Evolutionary conservation across 257 asterid species (phyloP).

Genomic region (Handroanthus guayacan): DNA sequence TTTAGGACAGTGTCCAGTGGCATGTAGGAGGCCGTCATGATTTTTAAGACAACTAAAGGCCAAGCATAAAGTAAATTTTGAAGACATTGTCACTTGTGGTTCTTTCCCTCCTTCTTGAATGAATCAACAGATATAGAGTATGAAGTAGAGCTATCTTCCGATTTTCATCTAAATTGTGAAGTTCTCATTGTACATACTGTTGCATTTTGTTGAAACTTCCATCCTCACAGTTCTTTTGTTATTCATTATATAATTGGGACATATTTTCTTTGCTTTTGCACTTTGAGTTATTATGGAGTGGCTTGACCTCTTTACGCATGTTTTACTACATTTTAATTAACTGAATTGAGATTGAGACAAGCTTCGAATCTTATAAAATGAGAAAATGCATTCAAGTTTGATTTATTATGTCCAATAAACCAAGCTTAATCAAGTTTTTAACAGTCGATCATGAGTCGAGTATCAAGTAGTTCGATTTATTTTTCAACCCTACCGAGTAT

Average conservation of each 20-base stretch:
- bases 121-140: neutral
- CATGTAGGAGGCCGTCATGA: no score
- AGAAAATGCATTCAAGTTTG: no score
- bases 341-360: no score
- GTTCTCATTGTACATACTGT: neutral
- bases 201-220: neutral
- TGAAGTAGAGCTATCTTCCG: neutral
- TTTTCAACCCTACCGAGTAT: neutral
- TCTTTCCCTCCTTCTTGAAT: conserved; percentile 2
- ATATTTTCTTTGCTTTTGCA: neutral
- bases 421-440: no score
- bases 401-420: no score
- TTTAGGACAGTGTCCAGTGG: no score
- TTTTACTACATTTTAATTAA: neutral
- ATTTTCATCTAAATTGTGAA: neutral
- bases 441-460: no score
- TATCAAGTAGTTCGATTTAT: no score
- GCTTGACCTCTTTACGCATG: no score
- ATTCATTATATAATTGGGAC: neutral
- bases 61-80: no score
- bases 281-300: conserved; percentile 4
- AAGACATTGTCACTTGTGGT: neutral
- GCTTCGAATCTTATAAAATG: no score
- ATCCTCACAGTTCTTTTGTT: neutral
- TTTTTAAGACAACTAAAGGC: no score